A percentile compares a stretch with the other conserved stretches of the same genome.
phyloP scores from a whole-genome alignment of 2,329 filamentous ascomycete genomes.

The Pseudogymnoascus verrucosus region DNA sequence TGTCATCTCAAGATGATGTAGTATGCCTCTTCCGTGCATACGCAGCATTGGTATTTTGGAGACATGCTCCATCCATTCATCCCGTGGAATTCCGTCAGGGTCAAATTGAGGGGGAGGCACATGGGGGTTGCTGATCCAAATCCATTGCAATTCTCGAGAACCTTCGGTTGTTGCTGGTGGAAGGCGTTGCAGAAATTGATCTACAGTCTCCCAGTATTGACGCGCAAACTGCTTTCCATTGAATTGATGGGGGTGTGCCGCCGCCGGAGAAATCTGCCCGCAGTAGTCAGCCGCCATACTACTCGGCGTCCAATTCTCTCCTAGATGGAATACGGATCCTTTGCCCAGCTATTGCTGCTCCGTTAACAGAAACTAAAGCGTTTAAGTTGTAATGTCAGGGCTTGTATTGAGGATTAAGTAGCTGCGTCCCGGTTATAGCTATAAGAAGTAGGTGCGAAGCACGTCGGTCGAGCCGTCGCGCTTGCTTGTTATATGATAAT shows the following conservation, averaged over 20 bases:
- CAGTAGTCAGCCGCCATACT: neutral
- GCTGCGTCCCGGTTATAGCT: neutral
- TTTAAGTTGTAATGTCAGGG: neutral
- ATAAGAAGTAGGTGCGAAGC: neutral
- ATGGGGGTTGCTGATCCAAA: constrained; percentile 63
- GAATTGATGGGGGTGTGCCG: constrained; percentile 48
- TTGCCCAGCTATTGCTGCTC: neutral
- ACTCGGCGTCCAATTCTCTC: neutral
- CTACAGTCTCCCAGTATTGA: constrained; percentile 55
- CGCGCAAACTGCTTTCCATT: constrained; percentile 45
- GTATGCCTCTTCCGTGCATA: constrained; percentile 18
- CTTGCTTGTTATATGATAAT: neutral
- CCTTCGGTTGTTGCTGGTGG: constrained; percentile 55
- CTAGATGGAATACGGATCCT: neutral
- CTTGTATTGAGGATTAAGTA: neutral
- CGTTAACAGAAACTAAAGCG: neutral
- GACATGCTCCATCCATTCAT: neutral
- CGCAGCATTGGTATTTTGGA: neutral
- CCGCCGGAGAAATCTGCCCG: neutral
- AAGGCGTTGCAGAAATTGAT: constrained; percentile 59
- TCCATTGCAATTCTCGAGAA: constrained; percentile 50
- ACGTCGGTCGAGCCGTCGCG: neutral
- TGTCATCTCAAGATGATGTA: constrained; percentile 30
- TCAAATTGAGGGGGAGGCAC: constrained; percentile 31
- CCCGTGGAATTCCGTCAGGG: constrained; percentile 11